phyloP scores from a whole-genome alignment of 2,329 filamentous ascomycete species.

The Intubia oerlemansii region DNA sequence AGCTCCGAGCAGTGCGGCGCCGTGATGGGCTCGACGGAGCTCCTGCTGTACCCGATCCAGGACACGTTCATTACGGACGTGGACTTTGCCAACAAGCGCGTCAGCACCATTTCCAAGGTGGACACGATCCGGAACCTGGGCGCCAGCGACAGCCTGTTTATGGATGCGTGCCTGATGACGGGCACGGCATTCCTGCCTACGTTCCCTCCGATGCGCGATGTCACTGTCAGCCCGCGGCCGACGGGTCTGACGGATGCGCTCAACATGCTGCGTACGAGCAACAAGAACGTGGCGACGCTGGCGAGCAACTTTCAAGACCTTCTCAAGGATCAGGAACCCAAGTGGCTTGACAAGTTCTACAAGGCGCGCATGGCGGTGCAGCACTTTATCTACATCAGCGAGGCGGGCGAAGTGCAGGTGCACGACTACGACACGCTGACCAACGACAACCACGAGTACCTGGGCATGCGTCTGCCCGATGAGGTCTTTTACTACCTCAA shows the following conservation, averaged over 20 bases:
- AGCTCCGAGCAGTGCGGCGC: constrained; percentile 50
- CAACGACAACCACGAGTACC: constrained; percentile 68
- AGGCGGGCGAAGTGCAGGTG: constrained; percentile 56
- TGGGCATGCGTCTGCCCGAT: constrained; percentile 73
- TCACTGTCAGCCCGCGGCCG: constrained; percentile 29
- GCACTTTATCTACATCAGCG: constrained; percentile 66
- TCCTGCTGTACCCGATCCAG: constrained; percentile 67
- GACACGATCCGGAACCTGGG: constrained; percentile 46
- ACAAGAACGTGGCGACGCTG: constrained; percentile 49
- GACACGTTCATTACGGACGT: constrained; percentile 47
- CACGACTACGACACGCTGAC: constrained; percentile 55
- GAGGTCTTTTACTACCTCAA: constrained; percentile 85
- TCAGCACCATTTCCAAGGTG: constrained; percentile 42
- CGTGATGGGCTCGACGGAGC: constrained; percentile 66
- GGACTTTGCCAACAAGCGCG: constrained; percentile 46
- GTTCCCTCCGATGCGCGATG: constrained; percentile 55
- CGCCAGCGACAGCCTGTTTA: constrained; percentile 50
- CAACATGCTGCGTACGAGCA: constrained; percentile 50
- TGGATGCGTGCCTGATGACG: constrained; percentile 64
- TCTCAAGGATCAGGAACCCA: constrained; percentile 43
- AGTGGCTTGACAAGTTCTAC: constrained; percentile 72
- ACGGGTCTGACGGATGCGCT: constrained; percentile 53
- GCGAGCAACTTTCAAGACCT: constrained; percentile 68
- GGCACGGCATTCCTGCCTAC: constrained; percentile 62
- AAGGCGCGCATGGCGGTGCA: constrained; percentile 70